Evolutionary conservation across 345 rosid species (phyloP), one percentile per base, ranked within the genome.

Genomic region (Lagerstroemia speciosa): DNA sequence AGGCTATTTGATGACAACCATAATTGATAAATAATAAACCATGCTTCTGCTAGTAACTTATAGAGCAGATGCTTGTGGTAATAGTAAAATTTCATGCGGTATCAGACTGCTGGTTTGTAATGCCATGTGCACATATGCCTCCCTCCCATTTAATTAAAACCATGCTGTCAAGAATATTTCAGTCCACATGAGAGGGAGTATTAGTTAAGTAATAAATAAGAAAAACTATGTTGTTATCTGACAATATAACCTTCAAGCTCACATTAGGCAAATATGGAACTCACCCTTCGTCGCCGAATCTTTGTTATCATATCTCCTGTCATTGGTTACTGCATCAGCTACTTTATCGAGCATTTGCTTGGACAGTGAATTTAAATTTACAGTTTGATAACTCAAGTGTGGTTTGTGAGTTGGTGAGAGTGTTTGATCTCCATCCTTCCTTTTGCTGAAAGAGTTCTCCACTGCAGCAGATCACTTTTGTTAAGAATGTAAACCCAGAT

Each of bases 371-470:
- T 52, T 24, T 14, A 19, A 58, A 58, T 26, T 29, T 34, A 15
- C 48, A n/a, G 29, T 24, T 22, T 30, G 27, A 20, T 20, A 46
- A 24, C 33, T 53, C 71, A 26, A 70, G 19, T 60, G 61, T 71
- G 58, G 69, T 34, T 60, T 72, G 66, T 68, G 69, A 50, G 71
- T 66, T 37, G 64, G 33, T 65, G 40, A 40, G 66, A 64, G 36
- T 34, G 31, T 41, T 19, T 50, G 78, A 62, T 71, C 72, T 41
- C 75, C 69, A 58, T 40, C 75, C 38, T 50, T 83, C 69, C 27
- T 57, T 75, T 45, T 71, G 67, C 79, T 87, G 77, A 85, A 82
- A 72, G 78, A 81, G 34, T 60, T 68, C 66, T 82, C 82, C 74
- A 80, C 89, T 83, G 76, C 50, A 68, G 45, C 3, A 11, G 62